phyloP scores from a whole-genome alignment of 306 rosid species.

The Trifolium subterraneum region DNA sequence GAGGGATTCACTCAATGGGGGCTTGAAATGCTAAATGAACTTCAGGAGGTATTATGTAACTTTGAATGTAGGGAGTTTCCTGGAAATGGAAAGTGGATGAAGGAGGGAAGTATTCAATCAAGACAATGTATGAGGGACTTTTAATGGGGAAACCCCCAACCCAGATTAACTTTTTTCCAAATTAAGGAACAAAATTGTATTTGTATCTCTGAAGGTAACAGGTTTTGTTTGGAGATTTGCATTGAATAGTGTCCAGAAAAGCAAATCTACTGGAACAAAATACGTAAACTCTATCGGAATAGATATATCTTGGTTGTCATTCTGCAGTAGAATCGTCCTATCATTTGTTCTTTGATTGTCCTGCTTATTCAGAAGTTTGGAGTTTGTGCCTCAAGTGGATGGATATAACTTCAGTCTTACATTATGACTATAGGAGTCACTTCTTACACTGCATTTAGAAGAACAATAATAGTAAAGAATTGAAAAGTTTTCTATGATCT shows the following conservation, averaged over 20 bases:
- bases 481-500: not conserved
- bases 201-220: not conserved
- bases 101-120: not conserved
- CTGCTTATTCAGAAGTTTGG: not conserved
- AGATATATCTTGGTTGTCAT: not conserved
- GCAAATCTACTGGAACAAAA: not conserved
- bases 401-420: not conserved
- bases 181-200: not conserved
- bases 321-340: not conserved
- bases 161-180: not conserved
- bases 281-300: no score
- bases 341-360: no score
- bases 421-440: conserved; percentile 12
- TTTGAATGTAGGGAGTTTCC: not conserved
- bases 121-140: conserved; percentile 1
- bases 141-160: not conserved
- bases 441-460: not conserved
- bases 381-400: not conserved
- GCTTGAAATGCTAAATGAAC: not conserved
- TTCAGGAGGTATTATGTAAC: not conserved
- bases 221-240: not conserved
- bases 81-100: not conserved
- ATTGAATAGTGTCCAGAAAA: not conserved
- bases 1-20: not conserved
- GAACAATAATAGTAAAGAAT: conserved; percentile 19